Evolutionary conservation across 106 monocot species (phyloP), one percentile per base, ranked within the genome.

Genomic region (Platanthera zijinensis): DNA sequence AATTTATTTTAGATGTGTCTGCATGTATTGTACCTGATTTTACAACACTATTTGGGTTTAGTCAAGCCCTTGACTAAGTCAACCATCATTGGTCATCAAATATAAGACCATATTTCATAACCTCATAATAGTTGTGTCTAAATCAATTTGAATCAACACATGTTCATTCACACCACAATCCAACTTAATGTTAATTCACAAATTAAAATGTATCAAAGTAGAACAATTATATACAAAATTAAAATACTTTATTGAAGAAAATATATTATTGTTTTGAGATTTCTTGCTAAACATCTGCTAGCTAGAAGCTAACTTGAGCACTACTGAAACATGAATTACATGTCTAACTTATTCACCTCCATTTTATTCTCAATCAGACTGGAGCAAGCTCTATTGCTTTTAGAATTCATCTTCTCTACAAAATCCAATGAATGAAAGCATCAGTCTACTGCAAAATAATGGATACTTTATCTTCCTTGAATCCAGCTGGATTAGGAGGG

Each of bases 401-500:
- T 69, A 46, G 57, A 32, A 32, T 32, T 4, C n/a, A 45, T 14
- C 48, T 70, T 70, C 17, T 17, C 12, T 15, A 47, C 13, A 7
- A 17, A 70, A 46, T 70, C 70, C 5, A 70, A 70, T 6, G 5
- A 12, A 47, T 12, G 6, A 17, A 67, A 11, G 70, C 15, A 1
- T 8, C n/a, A 61, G 6, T 15, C 25, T 70, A 70, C 2, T 9
- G 17, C 47, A 69, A 48, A 5, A 70, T 70, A 50, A 72, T 72
- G 1, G 18, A 51, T 11, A 51, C 51, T 18, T 51, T 12, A 51
- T 72, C 49, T 12, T 50, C 50, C 10, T 72, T 72, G 51, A 72
- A 21, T 72, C 50, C 49, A 71, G 69, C 2, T 3, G 69, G 8
- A 45, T 30, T 69, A 69, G 69, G 10, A 54, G 79, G 75, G n/a